A percentile compares a stretch with the other conserved stretches of the same genome.
Conservation (phyloP, 768 basidiomycete species). For the Tylopilus sp. region DNA sequence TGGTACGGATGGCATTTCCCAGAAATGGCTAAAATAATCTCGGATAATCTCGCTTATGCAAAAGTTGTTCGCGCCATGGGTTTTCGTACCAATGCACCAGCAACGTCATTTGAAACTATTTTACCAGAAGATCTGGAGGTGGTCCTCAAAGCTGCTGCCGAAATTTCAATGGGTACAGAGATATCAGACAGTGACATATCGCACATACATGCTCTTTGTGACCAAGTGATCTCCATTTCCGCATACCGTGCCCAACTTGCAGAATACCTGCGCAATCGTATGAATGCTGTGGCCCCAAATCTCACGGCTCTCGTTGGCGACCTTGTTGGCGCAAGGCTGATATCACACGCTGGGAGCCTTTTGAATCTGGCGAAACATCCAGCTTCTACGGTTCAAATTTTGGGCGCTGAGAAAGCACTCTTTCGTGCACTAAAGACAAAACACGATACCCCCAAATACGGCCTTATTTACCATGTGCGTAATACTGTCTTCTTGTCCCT, state of each 20-base stretch:
- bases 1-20: slow-evolving; percentile 99
- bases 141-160: slow-evolving; percentile 91
- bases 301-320: slow-evolving; percentile 82
- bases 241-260: slow-evolving; percentile 92
- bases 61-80: slow-evolving; percentile 93
- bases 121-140: slow-evolving; percentile 97
- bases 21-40: slow-evolving; percentile 97
- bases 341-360: slow-evolving; percentile 71
- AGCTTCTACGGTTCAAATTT: slow-evolving; percentile 74
- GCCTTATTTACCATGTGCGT: slow-evolving; percentile 94
- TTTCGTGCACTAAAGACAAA: slow-evolving; percentile 78
- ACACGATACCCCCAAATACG: slow-evolving; percentile 98
- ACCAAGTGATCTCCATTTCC: slow-evolving; percentile 97
- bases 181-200: slow-evolving; percentile 94
- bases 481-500: neutral
- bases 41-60: slow-evolving; percentile 96
- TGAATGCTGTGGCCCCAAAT: slow-evolving; percentile 98
- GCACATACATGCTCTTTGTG: slow-evolving; percentile 96
- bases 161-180: slow-evolving; percentile 99
- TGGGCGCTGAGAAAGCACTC: slow-evolving; percentile 74
- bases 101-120: slow-evolving; percentile 82
- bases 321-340: slow-evolving; percentile 71
- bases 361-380: slow-evolving; percentile 72
- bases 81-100: slow-evolving; percentile 89
- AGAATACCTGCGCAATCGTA: slow-evolving; percentile 95